These are phyloP conservation scores for Acidomyces sp. DNA, from an alignment of 495 filamentous ascomycete species.

Conservation along the genomic window DNA sequence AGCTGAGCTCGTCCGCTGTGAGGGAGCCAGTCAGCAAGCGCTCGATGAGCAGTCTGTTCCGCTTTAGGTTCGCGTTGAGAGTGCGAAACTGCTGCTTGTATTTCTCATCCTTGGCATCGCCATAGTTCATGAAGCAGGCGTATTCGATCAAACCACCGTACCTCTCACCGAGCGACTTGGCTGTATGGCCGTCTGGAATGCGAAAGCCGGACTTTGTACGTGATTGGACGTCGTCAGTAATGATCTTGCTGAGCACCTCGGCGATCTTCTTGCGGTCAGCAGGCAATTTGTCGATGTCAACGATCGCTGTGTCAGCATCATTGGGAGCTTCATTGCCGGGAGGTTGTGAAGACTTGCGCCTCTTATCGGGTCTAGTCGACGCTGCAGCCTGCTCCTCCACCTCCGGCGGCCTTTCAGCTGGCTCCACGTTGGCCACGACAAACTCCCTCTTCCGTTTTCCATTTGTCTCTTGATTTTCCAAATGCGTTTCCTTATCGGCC, in stretches of 20 bases:
- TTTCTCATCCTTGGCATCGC: slow-evolving; percentile 38
- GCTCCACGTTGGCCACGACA: not conserved
- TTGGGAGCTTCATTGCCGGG: not conserved
- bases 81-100: slow-evolving; percentile 49
- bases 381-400: not conserved
- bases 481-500: not conserved
- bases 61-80: slow-evolving; percentile 71
- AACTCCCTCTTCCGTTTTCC: slow-evolving; percentile 11
- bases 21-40: slow-evolving; percentile 59
- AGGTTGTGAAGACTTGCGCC: slow-evolving; percentile 14
- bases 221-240: slow-evolving; percentile 40
- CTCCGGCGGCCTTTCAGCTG: not conserved
- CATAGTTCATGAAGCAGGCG: slow-evolving; percentile 44
- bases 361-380: slow-evolving; percentile 10
- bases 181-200: slow-evolving; percentile 40
- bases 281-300: slow-evolving; percentile 20
- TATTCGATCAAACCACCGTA: slow-evolving; percentile 64
- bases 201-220: slow-evolving; percentile 40
- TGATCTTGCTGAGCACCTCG: slow-evolving; percentile 38
- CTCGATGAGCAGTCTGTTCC: slow-evolving; percentile 64
- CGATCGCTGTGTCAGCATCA: slow-evolving; percentile 14
- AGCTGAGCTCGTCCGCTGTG: slow-evolving; percentile 56
- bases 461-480: slow-evolving; percentile 1
- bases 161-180: slow-evolving; percentile 39
- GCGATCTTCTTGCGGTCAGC: slow-evolving; percentile 39